Evolutionary conservation across 75 land plant species (phyloP).

Genomic region (Picea sitchensis): DNA sequence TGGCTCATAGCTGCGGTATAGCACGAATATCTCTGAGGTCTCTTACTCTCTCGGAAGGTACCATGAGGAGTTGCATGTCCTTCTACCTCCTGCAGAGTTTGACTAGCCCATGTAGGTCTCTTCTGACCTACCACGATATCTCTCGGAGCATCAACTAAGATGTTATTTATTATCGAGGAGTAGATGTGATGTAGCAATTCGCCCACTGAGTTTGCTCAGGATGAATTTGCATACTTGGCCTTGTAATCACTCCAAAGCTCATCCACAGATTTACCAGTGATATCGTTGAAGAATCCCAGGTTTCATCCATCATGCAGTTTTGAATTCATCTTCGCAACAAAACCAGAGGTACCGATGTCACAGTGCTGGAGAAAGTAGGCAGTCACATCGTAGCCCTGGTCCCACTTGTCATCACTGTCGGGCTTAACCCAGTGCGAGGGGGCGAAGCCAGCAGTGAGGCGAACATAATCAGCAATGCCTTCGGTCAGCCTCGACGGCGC

Average conservation of each 20-base stretch:
- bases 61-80: too few relatives aligned
- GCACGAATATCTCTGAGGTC: too few relatives aligned
- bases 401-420: constrained; percentile 52
- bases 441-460: constrained; percentile 32
- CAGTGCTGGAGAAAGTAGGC: constrained; percentile 65
- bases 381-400: constrained; percentile 65
- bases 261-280: constrained; percentile 54
- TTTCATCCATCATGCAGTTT: constrained; percentile 54
- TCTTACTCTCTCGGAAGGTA: too few relatives aligned
- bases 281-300: constrained; percentile 36
- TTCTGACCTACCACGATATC: too few relatives aligned
- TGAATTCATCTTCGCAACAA: constrained; percentile 60
- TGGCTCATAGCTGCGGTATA: too few relatives aligned
- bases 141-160: too few relatives aligned
- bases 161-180: too few relatives aligned
- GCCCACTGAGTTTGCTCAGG: too few relatives aligned
- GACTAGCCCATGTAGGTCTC: too few relatives aligned
- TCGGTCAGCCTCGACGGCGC: constrained; percentile 31
- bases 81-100: too few relatives aligned
- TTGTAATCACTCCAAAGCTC: constrained; percentile 73
- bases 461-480: constrained; percentile 53
- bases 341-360: constrained; percentile 38
- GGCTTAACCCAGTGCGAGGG: constrained; percentile 53
- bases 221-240: constrained; percentile 18
- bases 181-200: too few relatives aligned